Conservation (phyloP, 352 stramenopile genomes). For the Peronosclerospora sorghi region DNA sequence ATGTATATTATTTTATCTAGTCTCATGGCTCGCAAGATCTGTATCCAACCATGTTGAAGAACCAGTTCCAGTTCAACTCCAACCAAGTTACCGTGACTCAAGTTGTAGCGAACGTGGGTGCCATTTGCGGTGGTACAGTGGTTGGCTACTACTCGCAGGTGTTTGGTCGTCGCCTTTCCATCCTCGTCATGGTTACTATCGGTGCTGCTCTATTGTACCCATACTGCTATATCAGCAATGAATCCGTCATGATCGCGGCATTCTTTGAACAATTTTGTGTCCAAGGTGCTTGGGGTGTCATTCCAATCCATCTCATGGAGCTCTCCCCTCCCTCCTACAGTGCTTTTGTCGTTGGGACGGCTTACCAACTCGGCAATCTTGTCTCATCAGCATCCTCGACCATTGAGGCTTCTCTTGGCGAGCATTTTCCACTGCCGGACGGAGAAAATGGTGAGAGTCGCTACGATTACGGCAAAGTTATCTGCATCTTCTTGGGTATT, state of each 20-base stretch:
- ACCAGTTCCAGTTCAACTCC: slow-evolving; percentile 31
- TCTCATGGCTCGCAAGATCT: slow-evolving; percentile 38
- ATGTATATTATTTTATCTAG: slow-evolving; percentile 6
- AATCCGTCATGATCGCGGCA: slow-evolving; percentile 25
- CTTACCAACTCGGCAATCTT: slow-evolving; percentile 47
- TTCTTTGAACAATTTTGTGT: slow-evolving; percentile 36
- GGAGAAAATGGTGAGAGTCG: slow-evolving; percentile 13
- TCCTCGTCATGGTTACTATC: slow-evolving; percentile 23
- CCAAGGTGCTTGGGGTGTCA: slow-evolving; percentile 42
- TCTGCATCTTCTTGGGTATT: slow-evolving; percentile 32
- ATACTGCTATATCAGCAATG: slow-evolving; percentile 28
- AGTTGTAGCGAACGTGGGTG: slow-evolving; percentile 37
- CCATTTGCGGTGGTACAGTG: slow-evolving; percentile 33
- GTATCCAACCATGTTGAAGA: slow-evolving; percentile 42
- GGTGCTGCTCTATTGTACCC: slow-evolving; percentile 33
- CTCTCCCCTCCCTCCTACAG: slow-evolving; percentile 40
- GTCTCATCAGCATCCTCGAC: slow-evolving; percentile 41
- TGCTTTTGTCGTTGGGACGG: slow-evolving; percentile 33
- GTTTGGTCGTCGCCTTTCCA: slow-evolving; percentile 34
- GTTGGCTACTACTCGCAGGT: slow-evolving; percentile 47
- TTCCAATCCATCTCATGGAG: slow-evolving; percentile 34
- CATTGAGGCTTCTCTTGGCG: slow-evolving; percentile 35
- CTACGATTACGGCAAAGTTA: slow-evolving; percentile 44
- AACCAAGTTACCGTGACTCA: slow-evolving; percentile 38
- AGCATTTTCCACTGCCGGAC: slow-evolving; percentile 32